Conservation (phyloP, 345 rosid genomes). For the Lumnitzera littorea region DNA sequence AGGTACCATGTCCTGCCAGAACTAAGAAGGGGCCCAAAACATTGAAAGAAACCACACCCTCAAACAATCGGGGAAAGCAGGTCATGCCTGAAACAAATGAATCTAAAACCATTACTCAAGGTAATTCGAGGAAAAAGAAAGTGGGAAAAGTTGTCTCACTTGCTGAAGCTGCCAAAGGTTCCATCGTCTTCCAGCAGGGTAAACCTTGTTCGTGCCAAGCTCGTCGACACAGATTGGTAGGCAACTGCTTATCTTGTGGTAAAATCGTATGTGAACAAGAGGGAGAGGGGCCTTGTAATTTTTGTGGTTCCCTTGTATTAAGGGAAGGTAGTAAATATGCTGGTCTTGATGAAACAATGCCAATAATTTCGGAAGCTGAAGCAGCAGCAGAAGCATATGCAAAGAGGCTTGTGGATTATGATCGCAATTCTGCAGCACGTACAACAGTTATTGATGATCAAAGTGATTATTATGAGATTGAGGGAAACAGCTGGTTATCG, state of each 20-base stretch:
- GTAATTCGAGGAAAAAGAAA: constrained; percentile 73
- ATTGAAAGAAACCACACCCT: constrained; percentile 35
- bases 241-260: constrained; percentile 98
- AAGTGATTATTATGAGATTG: constrained; percentile 91
- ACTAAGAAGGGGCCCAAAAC: constrained; percentile 41
- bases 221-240: constrained; percentile 62
- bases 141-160: constrained; percentile 76
- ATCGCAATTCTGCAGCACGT: constrained; percentile 83
- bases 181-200: constrained; percentile 88
- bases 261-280: constrained; percentile 96
- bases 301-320: constrained; percentile 81
- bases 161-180: constrained; percentile 93
- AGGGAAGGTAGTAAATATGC: constrained; percentile 85
- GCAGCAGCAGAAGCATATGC: constrained; percentile 84
- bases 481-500: constrained; percentile 88
- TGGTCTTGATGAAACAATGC: constrained; percentile 58
- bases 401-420: constrained; percentile 88
- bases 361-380: constrained; percentile 73
- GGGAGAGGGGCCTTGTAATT: constrained; percentile 91
- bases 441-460: constrained; percentile 96
- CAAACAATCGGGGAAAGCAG: constrained; percentile 22
- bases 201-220: constrained; percentile 95
- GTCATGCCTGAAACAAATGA: constrained; percentile 17
- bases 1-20: constrained; percentile 25
- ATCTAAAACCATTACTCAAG: constrained; percentile 21